These are phyloP conservation scores for Huntiella abstrusa DNA, from an alignment of 2,329 filamentous ascomycete genomes.

Conservation along the genomic window DNA sequence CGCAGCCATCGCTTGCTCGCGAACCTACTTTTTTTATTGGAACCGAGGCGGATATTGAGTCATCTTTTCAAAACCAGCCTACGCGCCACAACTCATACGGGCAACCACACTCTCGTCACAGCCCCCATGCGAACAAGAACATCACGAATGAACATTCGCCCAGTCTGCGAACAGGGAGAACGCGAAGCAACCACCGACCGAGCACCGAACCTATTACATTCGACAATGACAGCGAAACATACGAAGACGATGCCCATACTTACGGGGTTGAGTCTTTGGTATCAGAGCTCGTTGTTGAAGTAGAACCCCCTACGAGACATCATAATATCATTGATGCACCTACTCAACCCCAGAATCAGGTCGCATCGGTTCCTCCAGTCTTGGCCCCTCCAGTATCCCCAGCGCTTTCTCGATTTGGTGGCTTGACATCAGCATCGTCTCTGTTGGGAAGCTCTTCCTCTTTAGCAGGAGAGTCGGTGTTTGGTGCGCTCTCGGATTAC, in stretches of 20 bases:
- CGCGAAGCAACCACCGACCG: no score
- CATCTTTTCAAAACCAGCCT: no score
- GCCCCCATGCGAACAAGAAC: no score
- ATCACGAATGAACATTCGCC: no score
- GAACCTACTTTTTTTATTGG: constrained; percentile 4
- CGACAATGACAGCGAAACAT: no score
- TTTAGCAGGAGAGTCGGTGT: constrained; percentile 33
- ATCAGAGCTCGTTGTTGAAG: constrained; percentile 1
- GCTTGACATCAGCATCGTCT: neutral
- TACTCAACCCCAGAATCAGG: neutral
- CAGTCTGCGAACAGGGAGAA: no score
- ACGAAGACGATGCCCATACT: neutral
- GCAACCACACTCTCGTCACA: no score
- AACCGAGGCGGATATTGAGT: constrained; percentile 6
- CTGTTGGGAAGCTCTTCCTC: constrained; percentile 26
- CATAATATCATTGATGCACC: neutral
- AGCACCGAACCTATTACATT: no score
- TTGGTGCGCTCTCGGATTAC: constrained; percentile 27
- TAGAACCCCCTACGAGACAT: neutral
- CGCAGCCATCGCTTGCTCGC: neutral
- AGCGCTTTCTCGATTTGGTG: constrained; percentile 16
- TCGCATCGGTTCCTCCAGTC: neutral
- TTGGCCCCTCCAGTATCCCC: constrained; percentile 9
- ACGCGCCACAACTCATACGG: no score
- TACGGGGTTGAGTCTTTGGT: constrained; percentile 5